Percentiles rank a stretch among this genome's conserved stretches.
Evolutionary conservation across 208 protist species (phyloP).

Genomic region (Leishmania gerbilli): DNA sequence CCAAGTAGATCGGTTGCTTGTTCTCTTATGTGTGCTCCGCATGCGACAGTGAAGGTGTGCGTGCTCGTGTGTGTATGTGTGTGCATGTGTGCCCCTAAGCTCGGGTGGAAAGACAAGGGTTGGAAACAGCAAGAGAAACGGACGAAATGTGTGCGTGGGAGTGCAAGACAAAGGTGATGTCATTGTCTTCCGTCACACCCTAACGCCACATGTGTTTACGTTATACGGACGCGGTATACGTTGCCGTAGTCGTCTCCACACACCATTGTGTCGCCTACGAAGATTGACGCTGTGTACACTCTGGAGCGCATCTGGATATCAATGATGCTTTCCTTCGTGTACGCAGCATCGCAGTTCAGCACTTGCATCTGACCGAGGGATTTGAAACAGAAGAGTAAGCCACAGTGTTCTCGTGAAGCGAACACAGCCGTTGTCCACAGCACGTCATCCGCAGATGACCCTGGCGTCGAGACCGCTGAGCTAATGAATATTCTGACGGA

Average conservation of each 20-base stretch:
- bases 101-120: neutral
- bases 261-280: constrained; percentile 37
- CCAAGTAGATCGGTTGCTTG: neutral
- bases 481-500: constrained; percentile 32
- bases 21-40: neutral
- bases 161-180: neutral
- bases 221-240: constrained; percentile 49
- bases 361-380: constrained; percentile 39
- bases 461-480: neutral
- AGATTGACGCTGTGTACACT: constrained; percentile 40
- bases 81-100: neutral
- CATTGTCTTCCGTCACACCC: neutral
- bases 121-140: neutral
- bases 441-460: constrained; percentile 9
- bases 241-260: constrained; percentile 70
- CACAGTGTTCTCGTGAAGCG: constrained; percentile 25
- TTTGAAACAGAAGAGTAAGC: constrained; percentile 52
- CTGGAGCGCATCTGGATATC: constrained; percentile 45
- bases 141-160: neutral
- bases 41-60: neutral
- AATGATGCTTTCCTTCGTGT: constrained; percentile 33
- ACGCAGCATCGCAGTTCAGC: constrained; percentile 29
- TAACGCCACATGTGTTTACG: constrained; percentile 2
- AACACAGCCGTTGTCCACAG: constrained; percentile 58
- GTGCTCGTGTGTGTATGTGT: neutral